Evolutionary conservation across 177 flowering plant species (phyloP).

Genomic region (Vitis hybrid): DNA sequence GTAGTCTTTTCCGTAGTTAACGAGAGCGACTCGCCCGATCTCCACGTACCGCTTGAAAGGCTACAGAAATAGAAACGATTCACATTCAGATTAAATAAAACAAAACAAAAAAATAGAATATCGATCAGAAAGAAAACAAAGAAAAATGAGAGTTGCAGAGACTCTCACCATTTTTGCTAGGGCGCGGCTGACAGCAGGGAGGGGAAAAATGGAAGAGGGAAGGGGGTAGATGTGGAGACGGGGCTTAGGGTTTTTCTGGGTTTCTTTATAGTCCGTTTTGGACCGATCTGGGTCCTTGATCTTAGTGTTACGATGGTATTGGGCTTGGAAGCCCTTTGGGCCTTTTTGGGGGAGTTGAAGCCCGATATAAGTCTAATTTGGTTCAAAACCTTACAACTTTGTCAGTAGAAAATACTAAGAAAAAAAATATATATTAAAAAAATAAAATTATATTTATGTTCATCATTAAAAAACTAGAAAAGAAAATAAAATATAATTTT

Average conservation of each 20-base stretch:
- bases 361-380: not conserved
- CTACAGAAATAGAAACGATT: slow-evolving; percentile 24
- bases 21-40: slow-evolving; percentile 86
- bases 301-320: not conserved
- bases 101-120: not conserved
- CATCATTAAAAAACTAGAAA: too few species aligned
- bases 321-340: slow-evolving; percentile 2
- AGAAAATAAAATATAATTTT: too few species aligned
- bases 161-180: slow-evolving; percentile 19
- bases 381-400: too few species aligned
- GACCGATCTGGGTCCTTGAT: slow-evolving; percentile 10
- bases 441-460: too few species aligned
- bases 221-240: not conserved
- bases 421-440: too few species aligned
- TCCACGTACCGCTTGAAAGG: slow-evolving; percentile 84
- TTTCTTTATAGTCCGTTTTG: slow-evolving; percentile 1
- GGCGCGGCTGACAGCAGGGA: not conserved
- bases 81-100: not conserved
- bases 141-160: not conserved
- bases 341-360: not conserved
- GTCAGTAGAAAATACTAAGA: too few species aligned
- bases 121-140: not conserved
- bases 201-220: slow-evolving; percentile 7
- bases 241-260: slow-evolving; percentile 18
- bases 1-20: slow-evolving; percentile 84